These are phyloP conservation scores for Fusarium setosum DNA, from an alignment of 2,329 filamentous ascomycete species.

Conservation along the genomic window DNA sequence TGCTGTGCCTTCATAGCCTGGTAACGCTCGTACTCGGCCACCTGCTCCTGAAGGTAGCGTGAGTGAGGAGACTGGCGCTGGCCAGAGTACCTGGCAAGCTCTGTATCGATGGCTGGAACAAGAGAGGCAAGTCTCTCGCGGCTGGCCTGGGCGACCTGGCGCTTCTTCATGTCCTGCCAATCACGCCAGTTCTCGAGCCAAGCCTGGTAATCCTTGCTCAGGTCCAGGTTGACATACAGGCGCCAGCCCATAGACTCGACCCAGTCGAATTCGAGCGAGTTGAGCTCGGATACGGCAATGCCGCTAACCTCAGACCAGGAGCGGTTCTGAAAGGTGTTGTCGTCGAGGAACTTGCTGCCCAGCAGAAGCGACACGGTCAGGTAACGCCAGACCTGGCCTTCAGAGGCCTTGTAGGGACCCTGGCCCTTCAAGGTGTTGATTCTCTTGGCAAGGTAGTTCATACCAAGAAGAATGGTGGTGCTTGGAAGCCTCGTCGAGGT, in stretches of 20 bases:
- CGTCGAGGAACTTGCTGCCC: constrained; percentile 95
- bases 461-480: constrained; percentile 88
- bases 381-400: constrained; percentile 86
- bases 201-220: constrained; percentile 76
- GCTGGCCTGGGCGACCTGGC: constrained; percentile 58
- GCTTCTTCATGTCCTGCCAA: constrained; percentile 67
- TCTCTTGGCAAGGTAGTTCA: constrained; percentile 88
- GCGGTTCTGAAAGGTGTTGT: constrained; percentile 97
- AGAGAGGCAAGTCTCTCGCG: constrained; percentile 63
- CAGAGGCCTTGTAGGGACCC: constrained; percentile 66
- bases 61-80: constrained; percentile 52
- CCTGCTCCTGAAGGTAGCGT: constrained; percentile 66
- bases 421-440: constrained; percentile 77
- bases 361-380: constrained; percentile 86
- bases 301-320: constrained; percentile 97
- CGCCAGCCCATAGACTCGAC: constrained; percentile 84
- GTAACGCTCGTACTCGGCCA: constrained; percentile 64
- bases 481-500: constrained; percentile 90
- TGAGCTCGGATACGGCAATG: constrained; percentile 85
- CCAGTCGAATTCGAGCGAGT: constrained; percentile 89
- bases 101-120: constrained; percentile 60
- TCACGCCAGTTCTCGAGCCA: constrained; percentile 71
- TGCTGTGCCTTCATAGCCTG: constrained; percentile 58
- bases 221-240: constrained; percentile 86
- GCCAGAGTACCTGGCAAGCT: constrained; percentile 52